These are phyloP conservation scores for Leptographium galeiforme DNA, from an alignment of 2,329 filamentous ascomycete species.

Conservation along the genomic window DNA sequence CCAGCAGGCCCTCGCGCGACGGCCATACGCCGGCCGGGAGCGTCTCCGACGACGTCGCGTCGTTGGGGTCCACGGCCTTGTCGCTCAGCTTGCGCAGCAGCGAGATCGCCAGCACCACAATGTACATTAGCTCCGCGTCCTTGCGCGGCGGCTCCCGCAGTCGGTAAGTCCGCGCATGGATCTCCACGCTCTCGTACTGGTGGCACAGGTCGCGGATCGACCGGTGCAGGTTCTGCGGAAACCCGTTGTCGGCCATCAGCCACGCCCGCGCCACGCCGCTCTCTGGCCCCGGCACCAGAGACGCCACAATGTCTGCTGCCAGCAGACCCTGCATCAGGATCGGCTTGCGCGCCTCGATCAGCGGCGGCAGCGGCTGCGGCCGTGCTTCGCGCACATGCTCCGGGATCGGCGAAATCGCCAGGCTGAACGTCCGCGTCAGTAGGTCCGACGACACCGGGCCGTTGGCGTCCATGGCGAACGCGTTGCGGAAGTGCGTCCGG, in stretches of 20 bases:
- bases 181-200: slow-evolving; percentile 33
- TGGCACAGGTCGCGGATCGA: slow-evolving; percentile 60
- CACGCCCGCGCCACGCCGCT: slow-evolving; percentile 60
- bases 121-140: slow-evolving; percentile 43
- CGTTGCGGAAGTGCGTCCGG: slow-evolving; percentile 64
- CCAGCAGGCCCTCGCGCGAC: slow-evolving; percentile 52
- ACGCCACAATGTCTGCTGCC: slow-evolving; percentile 75
- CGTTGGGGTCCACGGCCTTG: slow-evolving; percentile 47
- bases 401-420: slow-evolving; percentile 76
- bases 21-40: slow-evolving; percentile 52
- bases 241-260: slow-evolving; percentile 73
- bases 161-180: slow-evolving; percentile 16
- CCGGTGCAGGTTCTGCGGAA: slow-evolving; percentile 65
- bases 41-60: slow-evolving; percentile 24
- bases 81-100: slow-evolving; percentile 56
- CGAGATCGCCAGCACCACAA: slow-evolving; percentile 54
- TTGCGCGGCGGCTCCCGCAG: slow-evolving; percentile 21
- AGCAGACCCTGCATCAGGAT: slow-evolving; percentile 86
- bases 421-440: slow-evolving; percentile 71
- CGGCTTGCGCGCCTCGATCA: slow-evolving; percentile 74
- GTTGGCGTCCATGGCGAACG: slow-evolving; percentile 61
- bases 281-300: slow-evolving; percentile 52
- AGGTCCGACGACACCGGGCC: slow-evolving; percentile 59
- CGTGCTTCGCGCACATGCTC: slow-evolving; percentile 41
- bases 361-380: slow-evolving; percentile 44